Evolutionary conservation across 306 rosid species (phyloP), one percentile per base, ranked within the genome.

Genomic region (Vigna hirtella): DNA sequence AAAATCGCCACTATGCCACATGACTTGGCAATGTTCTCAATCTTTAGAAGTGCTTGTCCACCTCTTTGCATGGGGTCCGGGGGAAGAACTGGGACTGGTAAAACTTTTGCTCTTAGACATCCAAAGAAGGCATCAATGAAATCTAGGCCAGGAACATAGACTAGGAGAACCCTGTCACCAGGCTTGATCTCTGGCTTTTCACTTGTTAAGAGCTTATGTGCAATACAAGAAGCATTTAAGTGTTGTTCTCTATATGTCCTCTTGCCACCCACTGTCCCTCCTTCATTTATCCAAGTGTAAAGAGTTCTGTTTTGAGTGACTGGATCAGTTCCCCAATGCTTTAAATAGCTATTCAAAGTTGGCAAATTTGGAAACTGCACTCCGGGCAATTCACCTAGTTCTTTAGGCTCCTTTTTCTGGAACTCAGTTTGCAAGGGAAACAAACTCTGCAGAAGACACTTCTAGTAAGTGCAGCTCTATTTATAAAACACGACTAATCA

Each of bases 21-120:
- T 66, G 94, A 88, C 70, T 90, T 92, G n/a, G 93, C 88, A 82
- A 92, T 90, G 83, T 90, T 90, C 68, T 94, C 96, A 59, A 90
- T 86, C 83, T 94, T 94, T 59, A 83, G 18, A 43, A 94, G 98
- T 72, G 97, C 93, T 83, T 94, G 98, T 59, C 97, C 96, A 9
- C 94, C 86, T 83, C 89, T 94, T 81, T 90, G 98, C 88, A 90
- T 75, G 63, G 98, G 98, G 62, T 94, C 98, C 7, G 97, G 97
- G 56, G 98, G 98, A 77, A 94, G 90, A 83, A 94, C 96, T 28
- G 98, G 97, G 2, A 94, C 96, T 7, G 98, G 98, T 34, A 92
- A 38, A 63, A 92, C 87, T 73, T 87, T 89, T 71, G 98, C 97
- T 61, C 92, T 86, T 75, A 94, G 63, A 83, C 98, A 94, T 75